phyloP scores from a whole-genome alignment of 257 asterid genomes.

The Mentha longifolia region DNA sequence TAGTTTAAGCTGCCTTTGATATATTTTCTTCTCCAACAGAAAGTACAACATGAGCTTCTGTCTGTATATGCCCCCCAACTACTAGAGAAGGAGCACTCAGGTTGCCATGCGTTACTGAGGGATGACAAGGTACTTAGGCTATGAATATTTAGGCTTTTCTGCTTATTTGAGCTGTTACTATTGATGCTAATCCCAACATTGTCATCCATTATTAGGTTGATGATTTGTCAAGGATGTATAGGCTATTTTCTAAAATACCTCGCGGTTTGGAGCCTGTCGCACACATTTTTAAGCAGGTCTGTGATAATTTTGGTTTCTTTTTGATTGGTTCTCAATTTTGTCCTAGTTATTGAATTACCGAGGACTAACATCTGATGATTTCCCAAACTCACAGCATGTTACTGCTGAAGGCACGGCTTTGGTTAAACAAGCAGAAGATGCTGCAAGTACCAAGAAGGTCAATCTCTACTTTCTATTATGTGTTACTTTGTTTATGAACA shows the following conservation, averaged over 20 bases:
- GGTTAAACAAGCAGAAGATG: slow-evolving; percentile 99
- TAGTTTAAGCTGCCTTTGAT: neutral
- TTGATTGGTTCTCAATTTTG: neutral
- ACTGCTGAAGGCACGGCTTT: slow-evolving; percentile 94
- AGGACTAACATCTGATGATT: slow-evolving; percentile 24
- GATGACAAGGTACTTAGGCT: slow-evolving; percentile 81
- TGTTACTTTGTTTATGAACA: slow-evolving; percentile 6
- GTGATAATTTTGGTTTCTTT: slow-evolving; percentile 31
- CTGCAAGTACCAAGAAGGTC: slow-evolving; percentile 95
- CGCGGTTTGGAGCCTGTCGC: slow-evolving; percentile 90
- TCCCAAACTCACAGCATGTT: slow-evolving; percentile 72
- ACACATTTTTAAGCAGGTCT: slow-evolving; percentile 74
- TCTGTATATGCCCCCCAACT: slow-evolving; percentile 93
- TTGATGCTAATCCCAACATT: slow-evolving; percentile 27
- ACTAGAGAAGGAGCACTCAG: slow-evolving; percentile 97
- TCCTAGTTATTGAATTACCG: neutral
- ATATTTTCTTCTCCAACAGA: slow-evolving; percentile 44
- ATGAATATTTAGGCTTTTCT: slow-evolving; percentile 19
- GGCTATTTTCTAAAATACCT: slow-evolving; percentile 91
- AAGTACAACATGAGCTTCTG: slow-evolving; percentile 88
- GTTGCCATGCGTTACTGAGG: slow-evolving; percentile 92
- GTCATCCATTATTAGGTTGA: slow-evolving; percentile 58
- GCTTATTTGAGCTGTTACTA: neutral
- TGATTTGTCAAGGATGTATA: slow-evolving; percentile 95
- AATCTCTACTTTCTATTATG: neutral